These are phyloP conservation scores for Nakazawaea wyomingensis DNA, from an alignment of 805 yeast genomes.

Conservation along the genomic window DNA sequence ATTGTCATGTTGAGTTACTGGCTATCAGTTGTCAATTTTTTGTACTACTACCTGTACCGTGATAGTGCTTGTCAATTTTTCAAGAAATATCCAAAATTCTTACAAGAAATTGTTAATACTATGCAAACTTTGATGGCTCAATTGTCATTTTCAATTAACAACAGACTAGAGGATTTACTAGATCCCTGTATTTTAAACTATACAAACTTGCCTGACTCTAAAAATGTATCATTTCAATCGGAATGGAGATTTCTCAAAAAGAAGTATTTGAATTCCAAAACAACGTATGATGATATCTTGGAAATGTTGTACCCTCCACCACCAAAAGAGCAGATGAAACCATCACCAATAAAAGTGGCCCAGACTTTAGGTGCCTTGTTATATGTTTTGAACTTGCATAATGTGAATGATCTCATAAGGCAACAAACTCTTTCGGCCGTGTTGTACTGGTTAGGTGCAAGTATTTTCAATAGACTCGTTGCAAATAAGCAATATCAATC, in stretches of 20 bases:
- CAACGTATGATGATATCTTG: conserved; percentile 67
- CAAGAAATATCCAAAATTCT: conserved; percentile 45
- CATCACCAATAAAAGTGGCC: conserved; percentile 81
- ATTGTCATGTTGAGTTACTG: conserved; percentile 77
- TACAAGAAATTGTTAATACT: conserved; percentile 54
- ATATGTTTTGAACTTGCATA: conserved; percentile 77
- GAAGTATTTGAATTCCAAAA: conserved; percentile 35
- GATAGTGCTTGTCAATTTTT: conserved; percentile 52
- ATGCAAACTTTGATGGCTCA: conserved; percentile 62
- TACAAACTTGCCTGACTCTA: conserved; percentile 78
- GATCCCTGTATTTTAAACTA: conserved; percentile 70
- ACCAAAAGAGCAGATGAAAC: conserved; percentile 70
- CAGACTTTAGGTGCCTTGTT: conserved; percentile 86
- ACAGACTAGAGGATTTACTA: conserved; percentile 48
- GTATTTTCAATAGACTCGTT: conserved; percentile 68
- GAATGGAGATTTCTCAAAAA: conserved; percentile 51
- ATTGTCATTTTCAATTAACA: conserved; percentile 59
- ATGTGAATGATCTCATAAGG: conserved; percentile 71
- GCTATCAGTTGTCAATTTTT: conserved; percentile 74
- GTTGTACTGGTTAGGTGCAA: conserved; percentile 69
- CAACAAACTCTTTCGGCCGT: conserved; percentile 76
- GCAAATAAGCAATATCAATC: conserved; percentile 66
- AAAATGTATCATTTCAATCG: conserved; percentile 69
- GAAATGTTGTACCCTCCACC: conserved; percentile 83
- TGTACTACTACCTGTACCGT: conserved; percentile 71